A percentile compares a stretch with the other conserved stretches of the same genome.
Conservation (phyloP, 257 asterid genomes). For the Fraxinus americana region DNA sequence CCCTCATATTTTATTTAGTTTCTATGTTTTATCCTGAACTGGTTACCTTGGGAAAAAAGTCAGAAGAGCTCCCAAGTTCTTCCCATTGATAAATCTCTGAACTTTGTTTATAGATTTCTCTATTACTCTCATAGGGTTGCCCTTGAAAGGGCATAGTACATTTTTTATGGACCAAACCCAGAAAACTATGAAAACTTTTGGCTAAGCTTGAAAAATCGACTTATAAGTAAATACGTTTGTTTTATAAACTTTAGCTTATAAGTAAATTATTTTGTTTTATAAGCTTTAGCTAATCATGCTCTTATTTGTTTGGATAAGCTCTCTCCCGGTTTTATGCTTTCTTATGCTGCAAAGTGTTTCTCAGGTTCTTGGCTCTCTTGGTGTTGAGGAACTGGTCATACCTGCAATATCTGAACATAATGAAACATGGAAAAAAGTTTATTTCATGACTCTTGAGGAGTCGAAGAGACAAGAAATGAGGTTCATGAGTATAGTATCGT, state of each 20-base stretch:
- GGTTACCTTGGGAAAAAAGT: neutral
- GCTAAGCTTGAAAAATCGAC: too few relatives aligned
- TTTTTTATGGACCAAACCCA: too few relatives aligned
- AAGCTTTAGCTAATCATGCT: too few relatives aligned
- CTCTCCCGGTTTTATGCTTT: neutral
- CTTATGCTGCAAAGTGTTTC: conserved; percentile 16
- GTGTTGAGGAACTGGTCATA: conserved; percentile 72
- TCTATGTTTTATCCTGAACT: neutral
- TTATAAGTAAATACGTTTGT: too few relatives aligned
- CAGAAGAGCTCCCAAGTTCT: neutral
- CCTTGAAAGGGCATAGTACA: too few relatives aligned
- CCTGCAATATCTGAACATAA: conserved; percentile 79
- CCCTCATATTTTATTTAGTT: neutral
- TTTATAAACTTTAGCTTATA: too few relatives aligned
- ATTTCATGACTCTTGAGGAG: conserved; percentile 72
- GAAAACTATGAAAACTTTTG: too few relatives aligned
- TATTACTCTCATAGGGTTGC: too few relatives aligned
- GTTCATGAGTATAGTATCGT: conserved; percentile 66
- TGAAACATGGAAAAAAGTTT: conserved; percentile 88
- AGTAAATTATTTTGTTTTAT: too few relatives aligned
- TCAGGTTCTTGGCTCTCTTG: conserved; percentile 78
- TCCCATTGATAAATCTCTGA: neutral
- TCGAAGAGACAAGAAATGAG: conserved; percentile 64
- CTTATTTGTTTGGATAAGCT: too few relatives aligned
- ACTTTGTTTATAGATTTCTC: too few relatives aligned